Evolutionary conservation across 169 alveolate species (phyloP), one percentile per base, ranked within the genome.

Genomic region (Plasmodium falciparum): DNA sequence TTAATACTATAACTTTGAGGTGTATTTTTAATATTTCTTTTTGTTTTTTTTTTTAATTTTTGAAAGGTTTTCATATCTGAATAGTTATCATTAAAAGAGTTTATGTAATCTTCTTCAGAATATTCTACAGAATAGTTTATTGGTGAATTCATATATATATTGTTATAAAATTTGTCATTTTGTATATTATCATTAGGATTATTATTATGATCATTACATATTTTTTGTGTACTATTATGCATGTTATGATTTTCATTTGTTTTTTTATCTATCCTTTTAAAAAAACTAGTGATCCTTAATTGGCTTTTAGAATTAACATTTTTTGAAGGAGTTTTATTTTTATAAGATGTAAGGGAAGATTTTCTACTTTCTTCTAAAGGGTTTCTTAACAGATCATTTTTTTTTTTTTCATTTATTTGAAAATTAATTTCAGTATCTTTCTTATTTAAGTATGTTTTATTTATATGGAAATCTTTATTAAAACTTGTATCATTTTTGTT

Each of bases 281-380:
- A 78, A 66, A 78, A 78, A 45, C 15, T 78, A 17, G 89, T 66
- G 26, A 78, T 78, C 49, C 71, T 13, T 22, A 78, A 66, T 66
- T 78, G 89, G n/a, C 17, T 67, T 22, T 24, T 78, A 70, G 9
- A 6, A 13, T 26, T 78, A 47, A 17, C 76, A 20, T 13, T 15
- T 58, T 29, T 59, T 20, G 22, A 39, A 26, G 69, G 63, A 2
- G 33, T 8, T 54, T 66, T 78, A 65, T 70, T 50, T 59, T 43
- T 78, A 33, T 3, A 2, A 26, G 76, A 45, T 22, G 54, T 52
- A 78, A 66, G 8, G 15, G 43, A 43, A 20, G 89, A 75, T 15
- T 45, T 24, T 11, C 59, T 26, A 22, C 54, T 59, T 13, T 26
- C 15, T 50, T 47, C 69, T 3, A 29, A n/a, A 26, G 69, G 9